Evolutionary conservation across 805 yeast species (phyloP), one percentile per base, ranked within the genome.

Genomic region (Metschnikowia aberdeeniae): DNA sequence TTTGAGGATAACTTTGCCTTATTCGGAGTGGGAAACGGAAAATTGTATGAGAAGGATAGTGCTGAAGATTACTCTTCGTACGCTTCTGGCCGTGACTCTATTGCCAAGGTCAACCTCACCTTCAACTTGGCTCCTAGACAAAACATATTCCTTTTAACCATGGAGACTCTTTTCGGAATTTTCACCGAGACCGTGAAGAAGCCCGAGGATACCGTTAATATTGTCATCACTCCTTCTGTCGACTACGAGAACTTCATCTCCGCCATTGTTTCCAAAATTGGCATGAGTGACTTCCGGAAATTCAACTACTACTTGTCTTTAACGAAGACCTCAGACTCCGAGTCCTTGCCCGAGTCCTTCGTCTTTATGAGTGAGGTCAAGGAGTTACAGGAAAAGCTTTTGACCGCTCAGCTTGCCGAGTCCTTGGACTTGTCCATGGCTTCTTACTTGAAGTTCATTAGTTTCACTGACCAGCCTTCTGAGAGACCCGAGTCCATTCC

Each of bases 301-400:
- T 79, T 78, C 46, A 83, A 86, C 68, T 93, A 89, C 69, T 92
- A 72, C 67, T 72, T 92, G 59, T 85, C 96, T 1, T 75, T 90
- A 59, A 87, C 98, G 53, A 86, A 80, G 55, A 87, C 96, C 34
- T 57, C 84, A 34, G 95, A 89, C 61, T 80, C 85, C 22, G 62
- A 75, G 24, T 75, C 77, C 53, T 72, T 92, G 56, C 96, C 97
- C 30, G 56, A 68, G 36, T 80, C 85, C 52, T 86, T 76, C 60
- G 96, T 88, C 24, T 88, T 80, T 68, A 90, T 93, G 98, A 74
- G 86, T 56, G 99, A 93, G 73, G 80, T 80, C 46, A 75, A 82
- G 50, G 98, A 92, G 63, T 74, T 87, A 69, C 89, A 84, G 53
- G 88, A 81, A 5, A 69, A 78, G 46, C 68, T 86, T 42, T 73